Evolutionary conservation across 2,329 filamentous ascomycete species (phyloP).

Genomic region (Zalaria sp.): DNA sequence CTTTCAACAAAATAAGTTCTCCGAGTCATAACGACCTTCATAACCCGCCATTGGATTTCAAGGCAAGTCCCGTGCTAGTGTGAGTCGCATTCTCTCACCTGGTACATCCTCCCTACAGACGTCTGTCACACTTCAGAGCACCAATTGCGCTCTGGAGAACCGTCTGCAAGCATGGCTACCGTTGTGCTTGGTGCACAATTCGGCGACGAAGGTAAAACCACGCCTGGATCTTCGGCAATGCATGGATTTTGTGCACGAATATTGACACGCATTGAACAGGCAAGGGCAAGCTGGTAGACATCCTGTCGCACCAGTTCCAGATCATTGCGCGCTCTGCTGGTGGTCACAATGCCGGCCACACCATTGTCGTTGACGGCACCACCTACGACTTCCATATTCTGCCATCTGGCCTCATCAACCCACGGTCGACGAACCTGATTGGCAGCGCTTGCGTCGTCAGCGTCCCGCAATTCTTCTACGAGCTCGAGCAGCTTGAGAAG

Average conservation of each 20-base stretch:
- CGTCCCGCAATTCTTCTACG: slow-evolving; percentile 52
- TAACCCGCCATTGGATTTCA: no score
- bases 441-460: slow-evolving; percentile 53
- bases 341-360: slow-evolving; percentile 46
- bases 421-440: slow-evolving; percentile 57
- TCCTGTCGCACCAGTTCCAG: slow-evolving; percentile 30
- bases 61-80: no score
- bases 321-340: slow-evolving; percentile 46
- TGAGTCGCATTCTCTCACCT: no score
- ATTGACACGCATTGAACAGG: slow-evolving; percentile 4
- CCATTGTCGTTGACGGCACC: slow-evolving; percentile 26
- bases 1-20: no score
- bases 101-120: no score
- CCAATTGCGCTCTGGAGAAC: slow-evolving; percentile 1
- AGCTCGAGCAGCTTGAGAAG: slow-evolving; percentile 44
- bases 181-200: slow-evolving; percentile 47
- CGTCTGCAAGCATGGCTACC: slow-evolving; percentile 26
- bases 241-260: background rate
- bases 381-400: slow-evolving; percentile 47
- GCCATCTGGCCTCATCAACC: slow-evolving; percentile 57
- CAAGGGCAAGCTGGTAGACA: slow-evolving; percentile 45
- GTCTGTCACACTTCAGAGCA: no score
- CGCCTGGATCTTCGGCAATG: background rate
- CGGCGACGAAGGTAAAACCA: slow-evolving; percentile 36
- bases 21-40: no score